Evolutionary conservation across 768 basidiomycete species (phyloP).

Genomic region (Dentipellis sp.): DNA sequence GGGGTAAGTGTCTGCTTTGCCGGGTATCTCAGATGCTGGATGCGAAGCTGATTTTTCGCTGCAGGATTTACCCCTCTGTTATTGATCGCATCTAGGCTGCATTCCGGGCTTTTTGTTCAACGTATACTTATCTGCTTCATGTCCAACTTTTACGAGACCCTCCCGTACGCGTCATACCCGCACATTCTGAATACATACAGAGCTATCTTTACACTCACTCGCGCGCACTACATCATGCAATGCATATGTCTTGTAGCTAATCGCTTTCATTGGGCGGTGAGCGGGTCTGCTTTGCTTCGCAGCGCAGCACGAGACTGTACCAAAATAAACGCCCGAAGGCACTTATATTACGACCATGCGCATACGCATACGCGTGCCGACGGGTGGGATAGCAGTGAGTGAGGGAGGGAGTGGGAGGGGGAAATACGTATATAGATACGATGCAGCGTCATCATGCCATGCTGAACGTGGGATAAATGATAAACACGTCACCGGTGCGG

Average conservation of each 20-base stretch:
- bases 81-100: conserved; percentile 13
- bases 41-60: not conserved
- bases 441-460: not conserved
- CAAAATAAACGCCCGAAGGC: not conserved
- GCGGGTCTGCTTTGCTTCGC: not conserved
- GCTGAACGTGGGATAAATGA: not conserved
- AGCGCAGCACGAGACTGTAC: not conserved
- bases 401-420: not conserved
- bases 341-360: not conserved
- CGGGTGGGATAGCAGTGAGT: not conserved
- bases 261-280: not conserved
- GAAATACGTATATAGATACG: not conserved
- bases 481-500: too few relatives aligned
- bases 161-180: not conserved
- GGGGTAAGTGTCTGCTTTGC: conserved; percentile 8
- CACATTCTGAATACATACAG: not conserved
- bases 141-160: not conserved
- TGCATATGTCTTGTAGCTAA: not conserved
- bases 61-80: conserved; percentile 11
- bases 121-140: not conserved
- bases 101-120: not conserved
- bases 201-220: not conserved
- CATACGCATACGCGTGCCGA: not conserved
- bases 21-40: too few relatives aligned
- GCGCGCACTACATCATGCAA: not conserved